Evolutionary conservation across 352 stramenopile species (phyloP).

Genomic region (Vaucheria bursata): DNA sequence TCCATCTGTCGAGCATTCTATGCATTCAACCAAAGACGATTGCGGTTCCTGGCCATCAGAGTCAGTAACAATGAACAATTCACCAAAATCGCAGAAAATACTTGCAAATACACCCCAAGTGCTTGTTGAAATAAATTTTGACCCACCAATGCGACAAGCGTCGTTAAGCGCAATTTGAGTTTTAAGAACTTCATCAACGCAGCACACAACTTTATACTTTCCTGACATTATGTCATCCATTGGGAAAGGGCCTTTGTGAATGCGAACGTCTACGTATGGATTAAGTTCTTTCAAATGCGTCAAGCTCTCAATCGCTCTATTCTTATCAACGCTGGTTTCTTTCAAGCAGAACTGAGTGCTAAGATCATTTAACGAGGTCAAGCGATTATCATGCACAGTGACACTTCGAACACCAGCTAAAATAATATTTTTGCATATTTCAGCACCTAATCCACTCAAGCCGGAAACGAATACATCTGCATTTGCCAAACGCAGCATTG

Average conservation of each 20-base stretch:
- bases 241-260: slow-evolving; percentile 37
- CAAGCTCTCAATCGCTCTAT: slow-evolving; percentile 17
- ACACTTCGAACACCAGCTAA: slow-evolving; percentile 87
- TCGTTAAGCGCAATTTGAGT: slow-evolving; percentile 37
- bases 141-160: slow-evolving; percentile 14
- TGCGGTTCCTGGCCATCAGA: slow-evolving; percentile 67
- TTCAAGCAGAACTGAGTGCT: slow-evolving; percentile 86
- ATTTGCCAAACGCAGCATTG: slow-evolving; percentile 88
- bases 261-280: slow-evolving; percentile 39
- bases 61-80: slow-evolving; percentile 74
- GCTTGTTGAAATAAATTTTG: slow-evolving; percentile 67
- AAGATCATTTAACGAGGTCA: slow-evolving; percentile 55
- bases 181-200: slow-evolving; percentile 32
- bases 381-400: slow-evolving; percentile 80
- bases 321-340: neutral
- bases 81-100: slow-evolving; percentile 79
- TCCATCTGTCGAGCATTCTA: neutral
- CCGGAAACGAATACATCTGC: slow-evolving; percentile 89
- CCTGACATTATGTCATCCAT: slow-evolving; percentile 14
- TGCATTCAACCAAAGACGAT: neutral
- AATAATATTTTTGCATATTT: slow-evolving; percentile 97
- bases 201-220: slow-evolving; percentile 24
- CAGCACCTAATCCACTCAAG: slow-evolving; percentile 54
- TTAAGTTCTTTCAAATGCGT: slow-evolving; percentile 40
- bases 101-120: slow-evolving; percentile 72